Conservation (phyloP, 768 basidiomycete genomes). For the Tephrocybe sp. region DNA sequence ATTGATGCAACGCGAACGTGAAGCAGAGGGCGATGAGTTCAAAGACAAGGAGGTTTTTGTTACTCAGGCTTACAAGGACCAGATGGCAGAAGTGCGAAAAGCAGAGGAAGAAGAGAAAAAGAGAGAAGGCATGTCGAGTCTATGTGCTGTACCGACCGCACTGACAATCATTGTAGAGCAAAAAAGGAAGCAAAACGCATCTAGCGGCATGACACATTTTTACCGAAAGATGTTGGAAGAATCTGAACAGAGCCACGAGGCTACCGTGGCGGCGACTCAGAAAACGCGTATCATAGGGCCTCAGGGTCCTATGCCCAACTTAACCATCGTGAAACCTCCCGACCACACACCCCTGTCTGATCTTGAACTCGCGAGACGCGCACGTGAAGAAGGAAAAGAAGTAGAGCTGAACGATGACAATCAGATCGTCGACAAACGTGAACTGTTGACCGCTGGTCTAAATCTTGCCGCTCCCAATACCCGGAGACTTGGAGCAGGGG, state of each 20-base stretch:
- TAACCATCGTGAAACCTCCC: slow-evolving; percentile 75
- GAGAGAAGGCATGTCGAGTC: slow-evolving; percentile 68
- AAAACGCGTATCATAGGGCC: slow-evolving; percentile 57
- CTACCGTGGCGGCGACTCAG: slow-evolving; percentile 76
- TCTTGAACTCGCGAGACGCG: slow-evolving; percentile 66
- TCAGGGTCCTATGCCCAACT: slow-evolving; percentile 57
- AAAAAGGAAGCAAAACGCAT: slow-evolving; percentile 56
- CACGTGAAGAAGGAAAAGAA: slow-evolving; percentile 71
- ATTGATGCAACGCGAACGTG: slow-evolving; percentile 91
- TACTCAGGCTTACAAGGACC: slow-evolving; percentile 94
- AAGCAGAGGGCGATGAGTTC: slow-evolving; percentile 91
- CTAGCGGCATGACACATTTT: slow-evolving; percentile 84
- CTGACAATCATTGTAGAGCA: slow-evolving; percentile 39
- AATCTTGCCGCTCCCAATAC: slow-evolving; percentile 87
- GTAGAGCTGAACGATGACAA: slow-evolving; percentile 97
- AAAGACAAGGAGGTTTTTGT: slow-evolving; percentile 96
- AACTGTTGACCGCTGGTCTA: slow-evolving; percentile 85
- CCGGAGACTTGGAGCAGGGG: slow-evolving; percentile 55
- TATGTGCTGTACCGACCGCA: neutral
- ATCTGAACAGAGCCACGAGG: slow-evolving; percentile 79
- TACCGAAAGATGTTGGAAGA: slow-evolving; percentile 78
- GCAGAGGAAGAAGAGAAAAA: slow-evolving; percentile 92
- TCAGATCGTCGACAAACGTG: slow-evolving; percentile 94
- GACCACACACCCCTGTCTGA: slow-evolving; percentile 66
- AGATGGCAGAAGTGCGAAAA: slow-evolving; percentile 86